Conservation (phyloP, 306 rosid species). For the Inga oerstediana region DNA sequence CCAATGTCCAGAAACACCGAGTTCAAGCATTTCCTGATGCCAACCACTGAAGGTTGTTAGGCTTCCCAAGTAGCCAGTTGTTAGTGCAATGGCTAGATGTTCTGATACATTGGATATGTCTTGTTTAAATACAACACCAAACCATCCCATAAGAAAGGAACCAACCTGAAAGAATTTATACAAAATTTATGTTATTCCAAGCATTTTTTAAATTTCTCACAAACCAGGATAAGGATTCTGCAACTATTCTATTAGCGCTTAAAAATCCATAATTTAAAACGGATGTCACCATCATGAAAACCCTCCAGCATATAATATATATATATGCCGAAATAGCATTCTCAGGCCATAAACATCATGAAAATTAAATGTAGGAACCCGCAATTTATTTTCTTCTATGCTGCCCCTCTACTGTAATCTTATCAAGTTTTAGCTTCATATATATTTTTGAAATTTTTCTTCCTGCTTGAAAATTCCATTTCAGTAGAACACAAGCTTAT, state of each 20-base stretch:
- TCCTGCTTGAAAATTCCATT: too few species aligned
- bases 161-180: conserved; percentile 51
- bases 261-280: neutral
- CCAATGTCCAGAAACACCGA: conserved; percentile 57
- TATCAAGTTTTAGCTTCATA: too few species aligned
- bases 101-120: conserved; percentile 58
- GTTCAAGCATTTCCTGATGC: conserved; percentile 77
- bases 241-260: neutral
- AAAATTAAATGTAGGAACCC: too few species aligned
- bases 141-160: conserved; percentile 80
- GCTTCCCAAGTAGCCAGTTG: conserved; percentile 72
- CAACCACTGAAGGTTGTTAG: conserved; percentile 73
- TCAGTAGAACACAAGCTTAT: too few species aligned
- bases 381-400: neutral
- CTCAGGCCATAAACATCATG: too few species aligned
- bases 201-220: neutral
- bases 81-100: conserved; percentile 55
- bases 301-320: neutral
- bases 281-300: neutral
- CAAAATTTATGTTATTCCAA: neutral
- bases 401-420: too few species aligned
- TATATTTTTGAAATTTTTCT: too few species aligned
- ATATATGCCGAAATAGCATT: too few species aligned
- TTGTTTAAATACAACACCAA: conserved; percentile 66
- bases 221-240: neutral